Evolutionary conservation across 169 alveolate genomes (phyloP).

Genomic region (Cryptosporidium ubiquitum): DNA sequence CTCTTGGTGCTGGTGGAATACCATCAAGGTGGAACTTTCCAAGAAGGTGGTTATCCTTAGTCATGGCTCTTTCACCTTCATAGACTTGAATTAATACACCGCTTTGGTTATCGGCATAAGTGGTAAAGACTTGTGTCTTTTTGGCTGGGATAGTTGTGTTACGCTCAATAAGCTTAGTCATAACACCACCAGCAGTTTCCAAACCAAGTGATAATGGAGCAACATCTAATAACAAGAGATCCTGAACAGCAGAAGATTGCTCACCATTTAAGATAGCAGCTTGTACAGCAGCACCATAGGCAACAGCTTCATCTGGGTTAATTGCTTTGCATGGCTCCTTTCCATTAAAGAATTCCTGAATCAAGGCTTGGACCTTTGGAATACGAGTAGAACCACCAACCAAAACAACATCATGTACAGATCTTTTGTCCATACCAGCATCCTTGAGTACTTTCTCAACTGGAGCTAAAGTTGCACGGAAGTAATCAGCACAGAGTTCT

Average conservation of each 20-base stretch:
- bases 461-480: constrained; percentile 89
- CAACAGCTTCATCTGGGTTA: constrained; percentile 96
- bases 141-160: constrained; percentile 95
- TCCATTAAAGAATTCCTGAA: constrained; percentile 92
- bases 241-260: constrained; percentile 93
- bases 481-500: constrained; percentile 88
- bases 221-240: constrained; percentile 92
- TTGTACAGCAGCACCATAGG: constrained; percentile 97
- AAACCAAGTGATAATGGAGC: constrained; percentile 95
- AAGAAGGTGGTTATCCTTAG: constrained; percentile 95
- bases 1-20: constrained; percentile 96
- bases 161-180: constrained; percentile 93
- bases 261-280: constrained; percentile 94
- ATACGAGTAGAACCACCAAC: constrained; percentile 97
- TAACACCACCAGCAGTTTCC: constrained; percentile 96
- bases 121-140: constrained; percentile 94
- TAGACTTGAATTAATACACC: constrained; percentile 93
- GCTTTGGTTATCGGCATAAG: constrained; percentile 94
- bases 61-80: constrained; percentile 97
- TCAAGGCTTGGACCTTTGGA: constrained; percentile 92
- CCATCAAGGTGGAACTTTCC: constrained; percentile 96
- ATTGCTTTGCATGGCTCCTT: constrained; percentile 92
- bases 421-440: constrained; percentile 87
- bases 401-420: constrained; percentile 95
- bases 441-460: constrained; percentile 90